A percentile compares a stretch with the other conserved stretches of the same genome.
Evolutionary conservation across 352 stramenopile species (phyloP).

Genomic region (Globisporangium sylvaticum): DNA sequence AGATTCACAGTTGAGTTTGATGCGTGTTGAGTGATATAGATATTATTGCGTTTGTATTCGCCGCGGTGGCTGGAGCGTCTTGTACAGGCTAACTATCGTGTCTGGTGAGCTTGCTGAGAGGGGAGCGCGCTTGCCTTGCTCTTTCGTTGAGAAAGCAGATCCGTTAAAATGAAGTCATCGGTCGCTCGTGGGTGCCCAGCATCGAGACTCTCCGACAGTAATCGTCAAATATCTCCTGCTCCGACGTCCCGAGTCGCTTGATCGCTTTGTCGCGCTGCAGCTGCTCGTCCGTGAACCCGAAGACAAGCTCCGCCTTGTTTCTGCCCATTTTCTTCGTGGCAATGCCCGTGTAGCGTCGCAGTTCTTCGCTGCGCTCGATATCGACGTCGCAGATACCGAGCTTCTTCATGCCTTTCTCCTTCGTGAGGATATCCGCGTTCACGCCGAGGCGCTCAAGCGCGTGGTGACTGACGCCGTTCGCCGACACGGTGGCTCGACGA

Average conservation of each 20-base stretch:
- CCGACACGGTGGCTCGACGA: slow-evolving; percentile 26
- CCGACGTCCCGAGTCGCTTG: slow-evolving; percentile 49
- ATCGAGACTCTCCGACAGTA: slow-evolving; percentile 47
- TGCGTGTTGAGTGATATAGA: neutral
- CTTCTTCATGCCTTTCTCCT: slow-evolving; percentile 78
- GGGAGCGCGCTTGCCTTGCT: neutral
- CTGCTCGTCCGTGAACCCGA: slow-evolving; percentile 62
- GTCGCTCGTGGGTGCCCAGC: slow-evolving; percentile 27
- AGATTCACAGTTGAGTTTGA: neutral
- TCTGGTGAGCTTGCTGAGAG: neutral
- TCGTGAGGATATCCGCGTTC: slow-evolving; percentile 55
- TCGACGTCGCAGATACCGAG: slow-evolving; percentile 66
- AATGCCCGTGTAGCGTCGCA: slow-evolving; percentile 50
- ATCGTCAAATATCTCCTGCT: slow-evolving; percentile 63
- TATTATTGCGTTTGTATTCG: slow-evolving; percentile 9
- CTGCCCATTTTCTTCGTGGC: slow-evolving; percentile 21
- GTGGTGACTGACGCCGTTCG: slow-evolving; percentile 37
- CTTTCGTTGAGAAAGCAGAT: neutral
- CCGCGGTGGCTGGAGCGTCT: neutral
- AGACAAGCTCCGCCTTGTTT: slow-evolving; percentile 57
- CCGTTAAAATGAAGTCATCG: slow-evolving; percentile 14
- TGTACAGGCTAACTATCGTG: neutral
- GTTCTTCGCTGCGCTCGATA: slow-evolving; percentile 44
- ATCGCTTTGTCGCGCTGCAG: slow-evolving; percentile 54
- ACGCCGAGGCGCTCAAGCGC: slow-evolving; percentile 56